Base-by-base conservation (phyloP, 2,329 filamentous ascomycete species). In the Reticulascus tulasneorum region DNA sequence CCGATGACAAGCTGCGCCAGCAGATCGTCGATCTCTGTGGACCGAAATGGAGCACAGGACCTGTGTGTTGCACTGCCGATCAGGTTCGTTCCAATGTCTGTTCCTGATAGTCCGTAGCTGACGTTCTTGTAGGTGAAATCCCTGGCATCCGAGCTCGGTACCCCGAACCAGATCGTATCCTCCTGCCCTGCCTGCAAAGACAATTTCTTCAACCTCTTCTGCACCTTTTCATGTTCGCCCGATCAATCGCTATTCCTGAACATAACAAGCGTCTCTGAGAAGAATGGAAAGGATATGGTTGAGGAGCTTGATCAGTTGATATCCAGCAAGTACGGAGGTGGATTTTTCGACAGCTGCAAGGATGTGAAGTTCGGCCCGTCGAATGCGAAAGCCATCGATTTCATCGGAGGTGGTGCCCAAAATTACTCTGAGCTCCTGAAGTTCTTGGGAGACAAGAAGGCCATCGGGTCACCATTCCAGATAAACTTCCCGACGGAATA, bases 151-250 rank as follows among this genome's bases (percentile, higher is more conserved):
- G 94, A 95, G 54, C 75, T 98, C 39, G 84, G 86, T 48, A 87
- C 87, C 16, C 91, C 89, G 3, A 88, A 90, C 50, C 81, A 84
- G 40, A 84, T 98, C 55, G 89, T 98, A 57, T 82, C 89, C 18
- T 88, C 89, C 9, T 98, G 93, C 59, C 93, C 93, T 2, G 93
- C 94, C 21, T 98, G 93, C 75, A 94, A 93, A 63, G 84, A 90
- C 52, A 98, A 98, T 69, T 98, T 98, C 70, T 97, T 87, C 71
- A 94, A 98, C 66, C 73, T 94, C 28, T 98, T 98, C 62, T 98
- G 93, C 67, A 94, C 89, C 5, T 97, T 98, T 56, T 97, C 90
- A 3, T 98, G 94, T 67, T 98, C 93, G 5, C 91, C 94, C 6
- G 85, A 98, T 54, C 93, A 98, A 59, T 96, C 89, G 0, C 70